phyloP scores from a whole-genome alignment of 164 flowering plant genomes.

The Kingdonia uniflora region DNA sequence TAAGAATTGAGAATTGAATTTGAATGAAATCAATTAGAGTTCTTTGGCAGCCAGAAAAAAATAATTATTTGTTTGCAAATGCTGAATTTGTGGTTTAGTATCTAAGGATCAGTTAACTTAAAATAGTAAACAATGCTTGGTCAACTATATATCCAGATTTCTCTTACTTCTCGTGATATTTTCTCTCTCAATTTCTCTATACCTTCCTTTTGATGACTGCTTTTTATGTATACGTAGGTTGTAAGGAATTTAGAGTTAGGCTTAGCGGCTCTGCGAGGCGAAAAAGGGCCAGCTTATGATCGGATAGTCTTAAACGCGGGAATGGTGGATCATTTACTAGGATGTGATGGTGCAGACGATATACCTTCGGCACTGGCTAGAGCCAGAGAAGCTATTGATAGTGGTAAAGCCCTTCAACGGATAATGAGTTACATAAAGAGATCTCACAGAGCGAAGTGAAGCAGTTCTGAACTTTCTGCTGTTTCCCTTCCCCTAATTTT shows the following conservation, averaged over 20 bases:
- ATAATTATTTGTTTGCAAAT: too few species aligned
- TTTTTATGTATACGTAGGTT: constrained; percentile 30
- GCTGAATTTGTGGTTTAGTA: too few species aligned
- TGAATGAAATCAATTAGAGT: too few species aligned
- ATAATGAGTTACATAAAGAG: constrained; percentile 65
- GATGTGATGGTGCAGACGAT: constrained; percentile 85
- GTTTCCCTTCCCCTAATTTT: too few species aligned
- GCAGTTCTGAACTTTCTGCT: background rate
- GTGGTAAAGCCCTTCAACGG: constrained; percentile 70
- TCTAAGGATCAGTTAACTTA: too few species aligned
- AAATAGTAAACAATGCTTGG: too few species aligned
- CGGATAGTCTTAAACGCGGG: constrained; percentile 91
- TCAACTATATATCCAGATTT: too few species aligned
- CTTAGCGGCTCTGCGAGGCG: constrained; percentile 75
- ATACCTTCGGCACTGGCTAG: constrained; percentile 59
- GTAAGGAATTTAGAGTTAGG: constrained; percentile 85
- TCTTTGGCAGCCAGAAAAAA: too few species aligned
- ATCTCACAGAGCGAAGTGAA: constrained; percentile 41
- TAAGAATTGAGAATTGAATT: too few species aligned
- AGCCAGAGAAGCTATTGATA: constrained; percentile 95
- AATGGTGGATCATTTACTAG: constrained; percentile 91
- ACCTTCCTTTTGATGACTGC: background rate
- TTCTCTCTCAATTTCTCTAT: too few species aligned
- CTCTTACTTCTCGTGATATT: too few species aligned
- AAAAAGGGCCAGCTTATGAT: constrained; percentile 93